A percentile compares a stretch with the other conserved stretches of the same genome.
These are phyloP conservation scores for Suillus clintonianus DNA, from an alignment of 768 basidiomycete species.

Conservation along the genomic window DNA sequence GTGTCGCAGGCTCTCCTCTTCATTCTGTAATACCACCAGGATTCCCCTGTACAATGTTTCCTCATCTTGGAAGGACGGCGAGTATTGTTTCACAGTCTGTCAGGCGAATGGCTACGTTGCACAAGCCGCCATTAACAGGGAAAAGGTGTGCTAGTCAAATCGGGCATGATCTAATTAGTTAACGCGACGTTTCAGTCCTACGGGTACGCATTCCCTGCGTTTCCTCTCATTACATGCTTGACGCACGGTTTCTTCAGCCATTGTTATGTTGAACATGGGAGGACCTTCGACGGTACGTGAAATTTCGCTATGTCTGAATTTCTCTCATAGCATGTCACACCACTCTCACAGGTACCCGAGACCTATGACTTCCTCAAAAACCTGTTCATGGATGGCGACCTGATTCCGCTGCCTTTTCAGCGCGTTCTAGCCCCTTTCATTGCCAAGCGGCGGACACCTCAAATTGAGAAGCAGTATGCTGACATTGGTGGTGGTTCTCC, in stretches of 20 bases:
- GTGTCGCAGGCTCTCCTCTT: background rate
- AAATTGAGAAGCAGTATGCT: slow-evolving; percentile 92
- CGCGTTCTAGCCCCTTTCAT: slow-evolving; percentile 83
- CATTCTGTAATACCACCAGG: background rate
- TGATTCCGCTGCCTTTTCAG: slow-evolving; percentile 96
- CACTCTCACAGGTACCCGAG: slow-evolving; percentile 69
- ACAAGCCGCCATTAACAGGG: slow-evolving; percentile 37
- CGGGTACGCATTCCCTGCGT: slow-evolving; percentile 44
- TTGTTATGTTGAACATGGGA: slow-evolving; percentile 99
- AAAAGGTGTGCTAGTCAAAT: slow-evolving; percentile 43
- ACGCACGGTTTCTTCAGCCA: slow-evolving; percentile 47
- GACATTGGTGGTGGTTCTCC: slow-evolving; percentile 97
- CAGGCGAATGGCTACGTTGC: slow-evolving; percentile 48
- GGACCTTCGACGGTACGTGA: slow-evolving; percentile 84
- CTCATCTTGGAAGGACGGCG: slow-evolving; percentile 18
- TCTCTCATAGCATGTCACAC: slow-evolving; percentile 1
- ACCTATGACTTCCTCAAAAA: slow-evolving; percentile 91
- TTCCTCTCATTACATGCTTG: slow-evolving; percentile 11
- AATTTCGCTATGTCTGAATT: background rate
- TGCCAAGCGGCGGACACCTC: slow-evolving; percentile 84
- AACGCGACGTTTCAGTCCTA: slow-evolving; percentile 47
- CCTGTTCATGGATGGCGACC: slow-evolving; percentile 88
- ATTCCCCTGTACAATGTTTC: slow-evolving; percentile 28
- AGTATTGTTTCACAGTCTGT: slow-evolving; percentile 25
- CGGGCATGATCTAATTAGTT: slow-evolving; percentile 9